Conservation (phyloP, 2,329 filamentous ascomycete genomes). For the Cladorrhinum sp. region DNA sequence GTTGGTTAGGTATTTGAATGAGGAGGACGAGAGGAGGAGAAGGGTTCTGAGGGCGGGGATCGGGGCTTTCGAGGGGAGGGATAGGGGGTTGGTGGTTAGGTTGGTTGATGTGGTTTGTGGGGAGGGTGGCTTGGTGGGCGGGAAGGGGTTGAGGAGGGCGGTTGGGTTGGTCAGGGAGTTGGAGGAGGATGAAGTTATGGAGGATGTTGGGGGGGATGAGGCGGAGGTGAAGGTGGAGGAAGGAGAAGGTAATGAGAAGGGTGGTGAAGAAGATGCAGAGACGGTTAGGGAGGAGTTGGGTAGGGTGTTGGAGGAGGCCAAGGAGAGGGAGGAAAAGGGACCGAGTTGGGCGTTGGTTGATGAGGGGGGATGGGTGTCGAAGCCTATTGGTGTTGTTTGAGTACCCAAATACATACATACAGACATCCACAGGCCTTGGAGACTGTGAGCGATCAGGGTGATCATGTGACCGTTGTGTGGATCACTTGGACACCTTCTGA, state of each 20-base stretch:
- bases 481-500: constrained; percentile 2
- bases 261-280: constrained; percentile 10
- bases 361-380: constrained; percentile 51
- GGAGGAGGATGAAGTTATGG: constrained; percentile 27
- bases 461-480: constrained; percentile 20
- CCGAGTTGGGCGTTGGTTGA: constrained; percentile 49
- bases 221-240: constrained; percentile 27
- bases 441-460: constrained; percentile 9
- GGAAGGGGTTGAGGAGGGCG: constrained; percentile 42
- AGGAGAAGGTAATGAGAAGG: constrained; percentile 11
- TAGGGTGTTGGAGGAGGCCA: constrained; percentile 19
- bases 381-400: constrained; percentile 56
- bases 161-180: constrained; percentile 44
- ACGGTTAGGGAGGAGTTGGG: constrained; percentile 13
- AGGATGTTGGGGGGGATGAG: constrained; percentile 25
- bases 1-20: constrained; percentile 16
- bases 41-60: constrained; percentile 33
- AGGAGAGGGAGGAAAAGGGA: constrained; percentile 24
- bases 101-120: constrained; percentile 40
- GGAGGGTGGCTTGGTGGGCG: constrained; percentile 37
- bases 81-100: constrained; percentile 36
- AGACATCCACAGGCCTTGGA: not conserved
- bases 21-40: constrained; percentile 17
- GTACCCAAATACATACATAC: not conserved
- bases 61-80: constrained; percentile 37